Conservation (phyloP, 2,329 filamentous ascomycete species). For the Diaporthe sp. region DNA sequence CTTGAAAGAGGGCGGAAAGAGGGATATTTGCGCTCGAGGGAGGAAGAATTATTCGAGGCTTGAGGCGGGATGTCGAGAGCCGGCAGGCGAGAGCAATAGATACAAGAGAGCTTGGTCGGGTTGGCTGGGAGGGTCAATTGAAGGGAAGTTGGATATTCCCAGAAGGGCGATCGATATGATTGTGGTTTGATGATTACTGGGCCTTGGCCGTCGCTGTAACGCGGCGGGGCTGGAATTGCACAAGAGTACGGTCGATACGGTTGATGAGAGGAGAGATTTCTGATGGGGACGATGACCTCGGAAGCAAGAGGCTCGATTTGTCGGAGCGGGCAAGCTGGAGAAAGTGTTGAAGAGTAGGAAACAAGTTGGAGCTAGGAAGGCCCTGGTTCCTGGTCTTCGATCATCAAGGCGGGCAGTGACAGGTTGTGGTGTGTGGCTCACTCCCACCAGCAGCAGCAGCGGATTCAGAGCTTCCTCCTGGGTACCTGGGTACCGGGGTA, state of each 20-base stretch:
- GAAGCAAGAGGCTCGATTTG: neutral
- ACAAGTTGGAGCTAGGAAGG: constrained; percentile 25
- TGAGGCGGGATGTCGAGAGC: neutral
- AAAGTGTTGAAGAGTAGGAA: constrained; percentile 10
- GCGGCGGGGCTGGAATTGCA: constrained; percentile 9
- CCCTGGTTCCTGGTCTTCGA: constrained; percentile 15
- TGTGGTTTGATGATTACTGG: constrained; percentile 31
- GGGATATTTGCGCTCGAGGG: neutral
- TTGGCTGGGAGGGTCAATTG: constrained; percentile 20
- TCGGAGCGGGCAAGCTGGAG: constrained; percentile 12
- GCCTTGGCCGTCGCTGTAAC: constrained; percentile 24
- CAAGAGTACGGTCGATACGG: constrained; percentile 5
- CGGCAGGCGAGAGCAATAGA: neutral
- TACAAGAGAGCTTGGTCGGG: neutral
- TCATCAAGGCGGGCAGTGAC: neutral
- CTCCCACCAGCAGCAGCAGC: neutral
- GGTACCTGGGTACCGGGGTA: neutral
- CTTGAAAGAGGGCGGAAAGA: neutral
- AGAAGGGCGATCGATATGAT: constrained; percentile 27
- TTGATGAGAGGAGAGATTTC: constrained; percentile 11
- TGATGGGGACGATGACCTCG: constrained; percentile 29
- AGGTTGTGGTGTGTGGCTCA: constrained; percentile 30
- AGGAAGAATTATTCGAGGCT: constrained; percentile 8
- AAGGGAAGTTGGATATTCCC: constrained; percentile 18
- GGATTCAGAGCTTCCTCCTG: constrained; percentile 7